A percentile compares a stretch with the other conserved stretches of the same genome.
Evolutionary conservation across 1,284 basidiomycete genomes (phyloP).

Genomic region (Coniferiporia weirii): DNA sequence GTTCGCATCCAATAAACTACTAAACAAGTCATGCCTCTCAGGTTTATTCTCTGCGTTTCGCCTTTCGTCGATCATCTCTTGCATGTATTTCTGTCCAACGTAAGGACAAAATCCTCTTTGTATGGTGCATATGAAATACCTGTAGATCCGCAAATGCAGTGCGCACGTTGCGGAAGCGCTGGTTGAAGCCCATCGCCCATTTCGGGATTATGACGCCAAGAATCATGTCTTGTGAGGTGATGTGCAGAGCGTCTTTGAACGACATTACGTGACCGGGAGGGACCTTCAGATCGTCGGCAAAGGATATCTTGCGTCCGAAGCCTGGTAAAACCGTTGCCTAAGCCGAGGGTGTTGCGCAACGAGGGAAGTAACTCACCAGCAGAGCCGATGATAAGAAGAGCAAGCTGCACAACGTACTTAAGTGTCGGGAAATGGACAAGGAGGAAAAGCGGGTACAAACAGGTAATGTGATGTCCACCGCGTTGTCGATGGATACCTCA

Average conservation of each 20-base stretch:
- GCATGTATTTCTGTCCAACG: conserved; percentile 15
- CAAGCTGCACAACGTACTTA: not conserved
- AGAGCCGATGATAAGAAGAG: conserved; percentile 32
- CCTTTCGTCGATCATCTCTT: conserved; percentile 21
- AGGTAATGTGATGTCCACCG: conserved; percentile 27
- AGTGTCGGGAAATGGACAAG: conserved; percentile 18
- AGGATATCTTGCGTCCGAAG: conserved; percentile 32
- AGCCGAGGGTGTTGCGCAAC: not conserved
- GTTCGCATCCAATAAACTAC: conserved; percentile 17
- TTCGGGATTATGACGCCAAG: conserved; percentile 8
- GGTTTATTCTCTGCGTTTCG: conserved; percentile 10
- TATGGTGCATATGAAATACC: not conserved
- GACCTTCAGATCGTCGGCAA: conserved; percentile 13
- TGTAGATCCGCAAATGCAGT: conserved; percentile 10
- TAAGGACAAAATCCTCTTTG: not conserved
- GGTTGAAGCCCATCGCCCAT: conserved; percentile 11
- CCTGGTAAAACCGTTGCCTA: conserved; percentile 22
- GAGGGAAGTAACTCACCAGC: conserved; percentile 33
- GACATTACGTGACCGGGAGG: conserved; percentile 22
- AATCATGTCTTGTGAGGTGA: conserved; percentile 21
- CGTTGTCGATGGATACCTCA: conserved; percentile 16
- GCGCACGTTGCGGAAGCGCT: conserved; percentile 7
- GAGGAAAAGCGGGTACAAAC: conserved; percentile 26
- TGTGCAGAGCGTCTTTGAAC: conserved; percentile 22
- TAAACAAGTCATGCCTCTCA: conserved; percentile 19